Evolutionary conservation across 176 grass and related monocot species (phyloP), one percentile per base, ranked within the genome.

Genomic region (Carex cristatella): DNA sequence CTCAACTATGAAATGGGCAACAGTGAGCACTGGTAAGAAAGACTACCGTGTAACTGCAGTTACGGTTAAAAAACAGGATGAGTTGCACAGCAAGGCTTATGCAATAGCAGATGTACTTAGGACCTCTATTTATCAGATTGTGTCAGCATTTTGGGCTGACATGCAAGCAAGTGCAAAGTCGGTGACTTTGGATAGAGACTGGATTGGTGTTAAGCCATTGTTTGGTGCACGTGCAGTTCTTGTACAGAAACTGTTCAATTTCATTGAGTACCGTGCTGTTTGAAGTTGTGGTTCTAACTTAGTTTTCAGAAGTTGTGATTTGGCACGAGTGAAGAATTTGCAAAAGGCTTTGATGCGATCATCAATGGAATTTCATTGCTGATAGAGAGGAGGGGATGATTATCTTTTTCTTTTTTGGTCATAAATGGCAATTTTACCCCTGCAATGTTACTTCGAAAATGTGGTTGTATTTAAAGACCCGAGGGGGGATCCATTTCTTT

Each of bases 51-150:
- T 68, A 82, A 79, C 81, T 79, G 81, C 91, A 42, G 90, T 92
- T 63, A 88, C 91, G 65, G 85, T 69, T 71, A 90, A 72, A 18
- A 87, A 68, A 80, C 92, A 82, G 86, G 77, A 85, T 63, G 86
- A 74, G 18, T 81, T 99, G 66, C 83, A 91, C 18, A 88, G 59
- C n/a, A 92, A 94, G 83, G 93, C 87, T 86, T 92, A 92, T 87
- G 35, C 67, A 11, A 89, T 95, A 88, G 90, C 85, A 19, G 96
- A 99, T 95, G 88, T 94, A 37, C 67, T 99, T 69, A 81, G 90
- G 62, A 94, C 87, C 59, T 94, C 93, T 38, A 75, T 99, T 61
- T 99, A 99, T 90, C 89, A 94, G 78, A 89, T 99, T 67, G 83
- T 93, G 59, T 95, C 91, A 82, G 85, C 70, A 42, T 95, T 99